A percentile compares a stretch with the other conserved stretches of the same genome.
phyloP scores from a whole-genome alignment of 148 eudicot genomes.

The Polygonum maritimum region DNA sequence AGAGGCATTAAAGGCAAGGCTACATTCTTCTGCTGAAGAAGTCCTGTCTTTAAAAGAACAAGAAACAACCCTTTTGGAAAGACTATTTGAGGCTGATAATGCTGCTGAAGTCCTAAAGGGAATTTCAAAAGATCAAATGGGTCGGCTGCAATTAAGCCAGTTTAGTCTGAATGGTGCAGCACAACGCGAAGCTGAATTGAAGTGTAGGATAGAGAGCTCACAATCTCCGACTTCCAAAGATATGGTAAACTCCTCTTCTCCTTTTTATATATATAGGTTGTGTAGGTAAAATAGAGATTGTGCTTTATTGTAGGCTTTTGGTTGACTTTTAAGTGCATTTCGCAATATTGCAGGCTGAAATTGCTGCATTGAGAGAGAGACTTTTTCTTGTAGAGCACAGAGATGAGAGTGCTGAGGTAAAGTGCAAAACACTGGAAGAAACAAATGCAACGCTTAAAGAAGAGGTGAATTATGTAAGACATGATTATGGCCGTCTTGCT shows the following conservation, averaged over 20 bases:
- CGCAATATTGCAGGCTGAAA: slow-evolving; percentile 14
- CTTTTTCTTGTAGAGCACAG: slow-evolving; percentile 25
- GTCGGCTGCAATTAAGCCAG: slow-evolving; percentile 44
- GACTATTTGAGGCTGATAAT: slow-evolving; percentile 70
- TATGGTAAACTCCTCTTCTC: slow-evolving; percentile 22
- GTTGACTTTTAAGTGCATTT: slow-evolving; percentile 13
- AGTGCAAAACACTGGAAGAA: slow-evolving; percentile 35
- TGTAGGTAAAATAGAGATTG: slow-evolving; percentile 8
- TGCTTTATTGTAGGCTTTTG: slow-evolving; percentile 9
- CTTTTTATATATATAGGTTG: neutral
- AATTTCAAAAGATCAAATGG: slow-evolving; percentile 45
- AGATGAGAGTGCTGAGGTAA: slow-evolving; percentile 49
- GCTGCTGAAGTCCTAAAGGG: slow-evolving; percentile 57
- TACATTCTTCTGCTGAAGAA: slow-evolving; percentile 43
- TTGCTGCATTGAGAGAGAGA: slow-evolving; percentile 30
- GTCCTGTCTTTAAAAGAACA: slow-evolving; percentile 45
- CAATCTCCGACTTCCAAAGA: slow-evolving; percentile 25
- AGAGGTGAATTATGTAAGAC: slow-evolving; percentile 31
- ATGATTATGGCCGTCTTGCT: slow-evolving; percentile 14
- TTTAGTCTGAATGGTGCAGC: slow-evolving; percentile 36
- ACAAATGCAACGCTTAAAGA: slow-evolving; percentile 37
- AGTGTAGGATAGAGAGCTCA: slow-evolving; percentile 31
- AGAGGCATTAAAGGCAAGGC: slow-evolving; percentile 45
- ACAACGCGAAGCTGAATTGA: slow-evolving; percentile 47
- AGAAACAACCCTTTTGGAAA: slow-evolving; percentile 36